Base-by-base conservation (phyloP, 768 basidiomycete species). In the Mycena indigotica region DNA sequence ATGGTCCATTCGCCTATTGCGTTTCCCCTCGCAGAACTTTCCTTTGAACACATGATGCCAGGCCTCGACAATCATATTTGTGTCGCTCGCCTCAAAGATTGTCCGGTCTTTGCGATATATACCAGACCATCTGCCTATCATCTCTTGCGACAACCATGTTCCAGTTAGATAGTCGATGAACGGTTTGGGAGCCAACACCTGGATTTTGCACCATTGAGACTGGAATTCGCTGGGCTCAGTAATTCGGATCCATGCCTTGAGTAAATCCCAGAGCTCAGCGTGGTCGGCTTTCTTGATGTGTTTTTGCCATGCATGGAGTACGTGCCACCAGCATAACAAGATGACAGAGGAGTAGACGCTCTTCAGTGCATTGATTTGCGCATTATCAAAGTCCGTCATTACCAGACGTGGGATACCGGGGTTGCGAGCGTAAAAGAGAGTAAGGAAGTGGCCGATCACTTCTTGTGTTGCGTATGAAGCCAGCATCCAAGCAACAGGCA, bases 261-360 rank as follows among this genome's bases (percentile, higher is more conserved):
- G 26, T 39, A 53, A 38, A 13, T 24, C 40, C 62, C 63, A 64
- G 4, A 61, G 28, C n/a, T 64, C 53, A 5, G 60, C 55, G 49
- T 55, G 56, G 10, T 52, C 44, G 3, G 21, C 30, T 0, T 39
- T 50, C 8, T 23, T 24, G 13, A 64, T 45, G 30, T 61, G 60
- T 41, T 64, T 25, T 35, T 58, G 56, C 63, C 63, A 64, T 16
- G 63, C 63, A 38, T 61, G 63, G 16, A 61, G 60, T 16, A 61
- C 63, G 38, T 64, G 63, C 60, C 63, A 61, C 63, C 63, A 64
- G 53, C 58, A 60, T 21, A 60, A n/a, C 4, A 51, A 21, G 17
- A 61, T 12, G 23, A 45, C 24, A 2, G 54, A 52, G 15, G 35
- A 28, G 25, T 26, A 61, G 15, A 28, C 39, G 8, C 15, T 21